Evolutionary conservation across 805 yeast species (phyloP).

Genomic region (Saccharomycopsis fodiens): DNA sequence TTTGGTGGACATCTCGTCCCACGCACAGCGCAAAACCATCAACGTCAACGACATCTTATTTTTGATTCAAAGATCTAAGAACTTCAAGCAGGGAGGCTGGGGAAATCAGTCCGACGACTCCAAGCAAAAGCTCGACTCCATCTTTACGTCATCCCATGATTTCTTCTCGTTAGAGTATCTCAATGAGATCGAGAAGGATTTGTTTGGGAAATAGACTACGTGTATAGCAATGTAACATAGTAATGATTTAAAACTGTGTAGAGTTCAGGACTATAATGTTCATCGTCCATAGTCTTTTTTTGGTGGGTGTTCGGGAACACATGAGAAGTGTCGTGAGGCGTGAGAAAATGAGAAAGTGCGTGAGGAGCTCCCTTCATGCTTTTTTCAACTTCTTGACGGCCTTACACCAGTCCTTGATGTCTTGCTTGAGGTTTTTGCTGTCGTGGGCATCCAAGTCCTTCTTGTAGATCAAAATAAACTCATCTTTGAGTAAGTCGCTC

Average conservation of each 20-base stretch:
- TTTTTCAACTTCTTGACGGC: constrained; percentile 25
- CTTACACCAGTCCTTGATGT: constrained; percentile 37
- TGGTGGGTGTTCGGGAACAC: neutral
- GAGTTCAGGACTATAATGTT: neutral
- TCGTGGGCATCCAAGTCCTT: constrained; percentile 24
- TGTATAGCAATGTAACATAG: neutral
- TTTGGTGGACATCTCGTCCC: constrained; percentile 8
- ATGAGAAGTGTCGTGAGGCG: neutral
- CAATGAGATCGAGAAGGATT: constrained; percentile 12
- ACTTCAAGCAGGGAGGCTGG: neutral
- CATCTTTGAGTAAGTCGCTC: constrained; percentile 46
- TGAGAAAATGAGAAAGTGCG: neutral
- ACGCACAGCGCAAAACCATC: constrained; percentile 13
- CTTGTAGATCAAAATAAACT: constrained; percentile 29
- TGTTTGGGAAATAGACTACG: neutral
- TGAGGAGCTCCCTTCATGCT: neutral
- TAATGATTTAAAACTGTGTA: too few species aligned
- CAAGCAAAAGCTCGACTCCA: constrained; percentile 3
- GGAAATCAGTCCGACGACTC: neutral
- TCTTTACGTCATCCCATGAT: constrained; percentile 5
- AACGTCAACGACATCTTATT: constrained; percentile 11
- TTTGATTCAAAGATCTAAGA: constrained; percentile 11
- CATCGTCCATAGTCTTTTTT: neutral
- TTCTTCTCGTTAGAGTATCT: constrained; percentile 10
- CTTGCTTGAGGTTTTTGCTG: constrained; percentile 23